Percentiles rank a stretch among this genome's conserved stretches.
Conservation (phyloP, 2,329 filamentous ascomycete genomes). For the Phialemonium atrogriseum region DNA sequence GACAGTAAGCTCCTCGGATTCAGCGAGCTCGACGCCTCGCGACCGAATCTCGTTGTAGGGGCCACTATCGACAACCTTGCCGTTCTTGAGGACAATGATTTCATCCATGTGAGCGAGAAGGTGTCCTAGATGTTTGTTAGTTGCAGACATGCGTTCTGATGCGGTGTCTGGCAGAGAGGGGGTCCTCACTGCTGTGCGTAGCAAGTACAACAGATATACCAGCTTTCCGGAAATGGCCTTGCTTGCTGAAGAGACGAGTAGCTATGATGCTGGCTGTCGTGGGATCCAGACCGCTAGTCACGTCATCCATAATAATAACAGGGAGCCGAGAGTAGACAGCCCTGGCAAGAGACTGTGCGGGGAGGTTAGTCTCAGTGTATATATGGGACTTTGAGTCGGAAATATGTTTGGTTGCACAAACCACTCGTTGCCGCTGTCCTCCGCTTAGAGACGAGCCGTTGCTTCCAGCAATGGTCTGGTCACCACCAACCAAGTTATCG, state of each 20-base stretch:
- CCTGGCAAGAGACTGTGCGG: constrained; percentile 12
- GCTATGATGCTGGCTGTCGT: constrained; percentile 3
- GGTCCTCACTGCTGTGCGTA: constrained; percentile 6
- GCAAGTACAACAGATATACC: constrained; percentile 8
- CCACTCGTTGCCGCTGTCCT: constrained; percentile 13
- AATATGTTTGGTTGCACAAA: neutral
- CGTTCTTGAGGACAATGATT: neutral
- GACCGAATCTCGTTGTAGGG: neutral
- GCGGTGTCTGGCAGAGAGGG: neutral
- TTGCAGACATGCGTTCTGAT: too few relatives aligned
- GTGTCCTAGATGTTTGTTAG: neutral
- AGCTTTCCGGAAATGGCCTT: constrained; percentile 5
- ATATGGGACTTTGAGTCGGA: neutral
- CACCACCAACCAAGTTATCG: constrained; percentile 4
- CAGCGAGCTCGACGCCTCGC: neutral
- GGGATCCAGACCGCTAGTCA: constrained; percentile 16
- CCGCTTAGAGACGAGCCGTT: constrained; percentile 10
- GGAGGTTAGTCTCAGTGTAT: neutral
- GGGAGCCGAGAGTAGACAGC: constrained; percentile 14
- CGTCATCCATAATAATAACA: constrained; percentile 15
- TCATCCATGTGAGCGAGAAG: neutral
- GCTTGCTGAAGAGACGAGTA: constrained; percentile 4
- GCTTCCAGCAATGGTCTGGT: constrained; percentile 10
- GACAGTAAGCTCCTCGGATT: neutral
- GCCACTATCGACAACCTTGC: neutral